Percentiles rank a stretch among this genome's conserved stretches.
These are phyloP conservation scores for Trichoderma aggressivum DNA, from an alignment of 2,329 filamentous ascomycete species.

Conservation along the genomic window DNA sequence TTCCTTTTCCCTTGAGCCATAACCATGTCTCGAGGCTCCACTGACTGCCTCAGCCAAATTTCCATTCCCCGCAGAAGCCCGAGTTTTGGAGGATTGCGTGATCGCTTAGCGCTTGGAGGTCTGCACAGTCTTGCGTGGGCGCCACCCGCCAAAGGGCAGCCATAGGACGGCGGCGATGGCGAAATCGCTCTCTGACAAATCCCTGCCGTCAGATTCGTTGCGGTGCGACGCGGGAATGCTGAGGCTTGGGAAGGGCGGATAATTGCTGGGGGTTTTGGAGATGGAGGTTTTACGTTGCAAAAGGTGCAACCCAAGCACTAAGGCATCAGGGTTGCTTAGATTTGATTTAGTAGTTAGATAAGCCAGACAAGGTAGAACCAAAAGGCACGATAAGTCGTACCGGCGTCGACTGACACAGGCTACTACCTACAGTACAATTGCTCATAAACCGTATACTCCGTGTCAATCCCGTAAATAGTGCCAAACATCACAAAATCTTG, in stretches of 20 bases:
- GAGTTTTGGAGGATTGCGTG: conserved; percentile 34
- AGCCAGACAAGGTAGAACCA: neutral
- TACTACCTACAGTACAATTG: neutral
- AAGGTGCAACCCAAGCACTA: neutral
- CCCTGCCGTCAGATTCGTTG: conserved; percentile 23
- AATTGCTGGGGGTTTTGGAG: neutral
- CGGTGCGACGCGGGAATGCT: neutral
- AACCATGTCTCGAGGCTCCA: conserved; percentile 13
- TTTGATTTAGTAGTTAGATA: neutral
- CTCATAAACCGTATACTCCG: neutral
- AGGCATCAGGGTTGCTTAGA: neutral
- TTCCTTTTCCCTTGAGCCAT: neutral
- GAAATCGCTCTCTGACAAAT: conserved; percentile 27
- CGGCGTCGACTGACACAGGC: neutral
- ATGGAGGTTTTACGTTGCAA: neutral
- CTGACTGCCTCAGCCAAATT: conserved; percentile 19
- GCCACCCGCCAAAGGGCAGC: conserved; percentile 11
- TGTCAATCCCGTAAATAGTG: neutral
- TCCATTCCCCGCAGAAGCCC: conserved; percentile 27
- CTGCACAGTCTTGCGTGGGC: conserved; percentile 14
- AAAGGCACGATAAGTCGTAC: neutral
- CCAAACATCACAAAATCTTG: neutral
- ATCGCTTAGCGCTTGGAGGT: conserved; percentile 31
- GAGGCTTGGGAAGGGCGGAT: neutral
- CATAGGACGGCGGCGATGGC: conserved; percentile 22